A percentile compares a stretch with the other conserved stretches of the same genome.
phyloP scores from a whole-genome alignment of 192 early-diverging fungal species.

The Backusella tuberculispora region DNA sequence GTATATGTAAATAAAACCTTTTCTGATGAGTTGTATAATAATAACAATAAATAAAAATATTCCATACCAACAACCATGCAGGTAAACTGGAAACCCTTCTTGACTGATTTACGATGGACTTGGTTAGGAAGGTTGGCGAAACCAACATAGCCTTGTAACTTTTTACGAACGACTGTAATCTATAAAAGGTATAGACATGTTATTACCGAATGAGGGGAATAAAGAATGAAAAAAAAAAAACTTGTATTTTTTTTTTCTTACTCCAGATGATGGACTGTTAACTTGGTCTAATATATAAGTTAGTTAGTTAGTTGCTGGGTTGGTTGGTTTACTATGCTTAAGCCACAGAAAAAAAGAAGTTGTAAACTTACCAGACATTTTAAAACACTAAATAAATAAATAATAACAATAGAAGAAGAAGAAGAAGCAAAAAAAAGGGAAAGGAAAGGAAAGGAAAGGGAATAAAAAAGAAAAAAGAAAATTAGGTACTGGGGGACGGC shows the following conservation, averaged over 20 bases:
- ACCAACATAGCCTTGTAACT: slow-evolving; percentile 91
- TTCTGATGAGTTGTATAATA: not conserved
- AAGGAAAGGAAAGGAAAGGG: not conserved
- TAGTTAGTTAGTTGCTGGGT: not conserved
- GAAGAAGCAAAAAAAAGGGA: not conserved
- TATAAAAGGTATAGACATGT: not conserved
- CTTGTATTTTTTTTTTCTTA: not conserved
- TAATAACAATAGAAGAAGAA: not conserved
- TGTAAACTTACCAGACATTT: not conserved
- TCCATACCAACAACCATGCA: slow-evolving; percentile 91
- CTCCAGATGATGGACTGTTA: slow-evolving; percentile 22
- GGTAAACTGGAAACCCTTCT: slow-evolving; percentile 96
- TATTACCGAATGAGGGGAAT: too few relatives aligned
- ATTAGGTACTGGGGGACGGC: slow-evolving; percentile 22
- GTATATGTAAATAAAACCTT: too few relatives aligned
- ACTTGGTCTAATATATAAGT: slow-evolving; percentile 15
- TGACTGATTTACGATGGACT: slow-evolving; percentile 93
- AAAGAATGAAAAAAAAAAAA: not conserved
- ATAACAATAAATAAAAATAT: slow-evolving; percentile 2
- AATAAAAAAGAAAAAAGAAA: slow-evolving; percentile 6
- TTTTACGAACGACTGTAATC: slow-evolving; percentile 57
- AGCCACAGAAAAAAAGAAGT: too few relatives aligned
- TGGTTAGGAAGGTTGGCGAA: slow-evolving; percentile 96
- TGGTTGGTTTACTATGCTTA: not conserved
- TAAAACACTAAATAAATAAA: not conserved